Conservation (phyloP, 2,329 filamentous ascomycete species). For the Apiospora malaysiana region DNA sequence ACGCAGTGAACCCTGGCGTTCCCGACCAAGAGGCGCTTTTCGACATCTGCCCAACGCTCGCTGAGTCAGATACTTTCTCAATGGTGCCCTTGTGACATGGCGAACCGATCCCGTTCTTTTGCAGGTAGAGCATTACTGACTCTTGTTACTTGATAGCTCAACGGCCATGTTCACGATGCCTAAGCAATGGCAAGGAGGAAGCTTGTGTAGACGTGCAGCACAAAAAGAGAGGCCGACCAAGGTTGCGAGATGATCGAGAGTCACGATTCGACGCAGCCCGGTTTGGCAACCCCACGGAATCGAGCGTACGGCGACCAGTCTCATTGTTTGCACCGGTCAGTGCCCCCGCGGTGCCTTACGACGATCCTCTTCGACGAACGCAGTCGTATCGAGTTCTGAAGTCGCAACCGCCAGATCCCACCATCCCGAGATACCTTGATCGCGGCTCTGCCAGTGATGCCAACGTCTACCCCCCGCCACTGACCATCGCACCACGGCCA, state of each 20-base stretch:
- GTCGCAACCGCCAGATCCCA: constrained; percentile 56
- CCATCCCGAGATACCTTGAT: constrained; percentile 56
- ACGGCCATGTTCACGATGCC: constrained; percentile 78
- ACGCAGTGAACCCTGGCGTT: neutral
- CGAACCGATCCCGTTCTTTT: neutral
- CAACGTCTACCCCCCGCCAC: constrained; percentile 53
- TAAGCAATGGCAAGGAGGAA: constrained; percentile 80
- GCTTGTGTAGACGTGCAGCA: constrained; percentile 84
- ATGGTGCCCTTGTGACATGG: neutral
- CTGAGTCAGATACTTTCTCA: neutral
- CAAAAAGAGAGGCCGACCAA: constrained; percentile 81
- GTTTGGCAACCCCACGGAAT: constrained; percentile 53
- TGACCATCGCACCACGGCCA: constrained; percentile 47
- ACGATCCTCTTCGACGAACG: constrained; percentile 51
- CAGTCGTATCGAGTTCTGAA: constrained; percentile 61
- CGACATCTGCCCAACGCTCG: neutral
- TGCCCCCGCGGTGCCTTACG: constrained; percentile 50
- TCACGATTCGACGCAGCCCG: constrained; percentile 60
- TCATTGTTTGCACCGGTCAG: constrained; percentile 56
- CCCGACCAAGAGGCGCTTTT: neutral
- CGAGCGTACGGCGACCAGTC: constrained; percentile 54
- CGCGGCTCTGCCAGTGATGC: constrained; percentile 55
- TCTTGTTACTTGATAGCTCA: constrained; percentile 57
- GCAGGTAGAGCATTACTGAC: constrained; percentile 38
- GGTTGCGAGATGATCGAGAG: constrained; percentile 75